These are phyloP conservation scores for Kodamaea lidongshanica DNA, from an alignment of 805 yeast species.

Conservation along the genomic window DNA sequence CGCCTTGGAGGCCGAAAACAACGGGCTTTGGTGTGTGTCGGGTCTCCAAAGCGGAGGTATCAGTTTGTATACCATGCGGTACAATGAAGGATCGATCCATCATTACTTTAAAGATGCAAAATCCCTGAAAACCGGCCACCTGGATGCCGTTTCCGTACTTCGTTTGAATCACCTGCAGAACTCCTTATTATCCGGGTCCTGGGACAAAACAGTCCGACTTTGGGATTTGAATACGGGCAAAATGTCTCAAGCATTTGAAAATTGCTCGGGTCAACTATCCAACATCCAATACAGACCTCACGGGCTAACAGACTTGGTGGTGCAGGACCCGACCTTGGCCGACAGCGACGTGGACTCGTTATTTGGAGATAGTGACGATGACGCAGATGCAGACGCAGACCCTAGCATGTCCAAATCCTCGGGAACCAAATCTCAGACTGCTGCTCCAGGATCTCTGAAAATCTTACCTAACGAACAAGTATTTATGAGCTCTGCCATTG, in stretches of 20 bases:
- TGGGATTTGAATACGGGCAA: conserved; percentile 86
- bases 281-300: conserved; percentile 64
- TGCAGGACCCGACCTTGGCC: conserved; percentile 12
- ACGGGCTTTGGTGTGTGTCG: conserved; percentile 76
- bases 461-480: conserved; percentile 37
- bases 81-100: conserved; percentile 73
- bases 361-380: conserved; percentile 42
- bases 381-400: conserved; percentile 11
- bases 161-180: conserved; percentile 57
- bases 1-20: conserved; percentile 75
- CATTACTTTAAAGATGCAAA: conserved; percentile 56
- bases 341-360: conserved; percentile 32
- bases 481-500: conserved; percentile 75
- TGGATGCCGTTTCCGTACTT: conserved; percentile 68
- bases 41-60: conserved; percentile 87
- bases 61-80: conserved; percentile 72
- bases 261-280: conserved; percentile 74
- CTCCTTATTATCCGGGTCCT: conserved; percentile 70
- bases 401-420: not conserved
- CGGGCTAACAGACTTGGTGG: conserved; percentile 41
- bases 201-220: conserved; percentile 76
- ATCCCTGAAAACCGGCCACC: conserved; percentile 46
- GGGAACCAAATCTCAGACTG: not conserved
- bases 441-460: conserved; percentile 15
- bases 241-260: conserved; percentile 41